A percentile compares a stretch with the other conserved stretches of the same genome.
These are phyloP conservation scores for Symbiodinium pilosum DNA, from an alignment of 73 alveolate species.

Conservation along the genomic window DNA sequence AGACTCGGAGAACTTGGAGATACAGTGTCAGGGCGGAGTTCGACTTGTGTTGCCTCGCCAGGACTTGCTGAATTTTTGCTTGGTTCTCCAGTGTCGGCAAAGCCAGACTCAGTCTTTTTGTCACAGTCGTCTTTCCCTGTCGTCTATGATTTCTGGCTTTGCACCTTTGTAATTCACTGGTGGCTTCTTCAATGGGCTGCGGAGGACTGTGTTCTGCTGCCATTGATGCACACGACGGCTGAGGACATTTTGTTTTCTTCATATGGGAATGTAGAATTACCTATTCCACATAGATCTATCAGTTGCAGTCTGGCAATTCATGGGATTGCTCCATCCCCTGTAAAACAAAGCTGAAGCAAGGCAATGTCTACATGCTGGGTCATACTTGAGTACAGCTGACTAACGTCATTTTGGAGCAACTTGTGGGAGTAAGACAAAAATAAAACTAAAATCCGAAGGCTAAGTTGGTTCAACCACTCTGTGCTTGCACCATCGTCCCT, in stretches of 20 bases:
- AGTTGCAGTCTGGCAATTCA: no score
- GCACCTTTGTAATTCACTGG: background rate
- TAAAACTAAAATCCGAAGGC: no score
- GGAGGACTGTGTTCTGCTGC: slow-evolving; percentile 64
- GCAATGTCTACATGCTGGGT: no score
- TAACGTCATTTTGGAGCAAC: no score
- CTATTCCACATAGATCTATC: no score
- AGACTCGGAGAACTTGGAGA: slow-evolving; percentile 20
- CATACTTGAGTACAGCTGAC: no score
- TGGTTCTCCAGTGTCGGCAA: background rate
- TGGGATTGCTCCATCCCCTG: no score
- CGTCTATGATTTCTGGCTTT: background rate
- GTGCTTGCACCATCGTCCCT: no score
- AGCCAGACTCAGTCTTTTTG: background rate
- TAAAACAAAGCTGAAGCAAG: no score
- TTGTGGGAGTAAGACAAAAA: no score
- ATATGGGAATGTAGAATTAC: no score
- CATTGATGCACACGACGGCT: slow-evolving; percentile 80
- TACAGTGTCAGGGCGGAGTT: slow-evolving; percentile 82
- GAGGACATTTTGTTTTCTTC: slow-evolving; percentile 7
- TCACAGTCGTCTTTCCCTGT: background rate
- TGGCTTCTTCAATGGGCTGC: background rate
- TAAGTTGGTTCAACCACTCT: no score
- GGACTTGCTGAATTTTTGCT: background rate
- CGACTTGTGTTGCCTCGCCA: background rate